Conservation (phyloP, 2,329 filamentous ascomycete genomes). For the Tolypocladium ophioglossoides region DNA sequence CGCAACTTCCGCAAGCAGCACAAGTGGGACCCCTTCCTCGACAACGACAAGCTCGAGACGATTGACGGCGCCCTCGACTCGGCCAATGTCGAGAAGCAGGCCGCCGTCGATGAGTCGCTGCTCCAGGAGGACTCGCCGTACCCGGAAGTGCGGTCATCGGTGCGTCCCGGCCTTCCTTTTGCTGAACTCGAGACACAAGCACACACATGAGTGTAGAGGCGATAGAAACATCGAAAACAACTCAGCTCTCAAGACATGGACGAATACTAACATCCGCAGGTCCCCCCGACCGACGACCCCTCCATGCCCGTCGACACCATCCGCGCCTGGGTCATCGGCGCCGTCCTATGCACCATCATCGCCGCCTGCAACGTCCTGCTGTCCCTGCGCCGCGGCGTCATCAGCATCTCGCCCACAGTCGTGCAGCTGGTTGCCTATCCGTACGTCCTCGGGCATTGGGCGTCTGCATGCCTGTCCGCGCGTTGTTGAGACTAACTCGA, state of each 20-base stretch:
- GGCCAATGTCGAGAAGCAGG: slow-evolving; percentile 32
- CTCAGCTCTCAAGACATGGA: no score
- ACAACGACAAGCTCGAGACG: slow-evolving; percentile 37
- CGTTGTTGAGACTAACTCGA: background rate
- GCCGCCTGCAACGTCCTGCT: slow-evolving; percentile 47
- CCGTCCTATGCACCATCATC: slow-evolving; percentile 45
- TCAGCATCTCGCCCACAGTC: slow-evolving; percentile 40
- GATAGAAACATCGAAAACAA: no score
- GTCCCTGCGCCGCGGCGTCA: slow-evolving; percentile 34
- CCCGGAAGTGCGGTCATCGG: slow-evolving; percentile 13
- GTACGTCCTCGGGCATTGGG: slow-evolving; percentile 4
- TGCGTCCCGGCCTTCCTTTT: background rate
- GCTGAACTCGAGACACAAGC: no score
- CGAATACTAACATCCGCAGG: background rate
- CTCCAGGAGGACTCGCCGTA: slow-evolving; percentile 40
- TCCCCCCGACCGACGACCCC: slow-evolving; percentile 31
- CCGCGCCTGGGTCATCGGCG: slow-evolving; percentile 49
- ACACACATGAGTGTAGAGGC: no score
- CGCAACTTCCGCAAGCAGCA: slow-evolving; percentile 37
- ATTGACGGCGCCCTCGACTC: slow-evolving; percentile 35
- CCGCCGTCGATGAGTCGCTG: slow-evolving; percentile 31
- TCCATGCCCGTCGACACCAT: slow-evolving; percentile 45
- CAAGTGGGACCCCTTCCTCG: slow-evolving; percentile 46
- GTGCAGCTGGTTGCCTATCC: slow-evolving; percentile 45
- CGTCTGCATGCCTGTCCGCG: no score